These are phyloP conservation scores for Phaeosphaeriaceae sp. DNA, from an alignment of 2,329 filamentous ascomycete genomes.

Conservation along the genomic window DNA sequence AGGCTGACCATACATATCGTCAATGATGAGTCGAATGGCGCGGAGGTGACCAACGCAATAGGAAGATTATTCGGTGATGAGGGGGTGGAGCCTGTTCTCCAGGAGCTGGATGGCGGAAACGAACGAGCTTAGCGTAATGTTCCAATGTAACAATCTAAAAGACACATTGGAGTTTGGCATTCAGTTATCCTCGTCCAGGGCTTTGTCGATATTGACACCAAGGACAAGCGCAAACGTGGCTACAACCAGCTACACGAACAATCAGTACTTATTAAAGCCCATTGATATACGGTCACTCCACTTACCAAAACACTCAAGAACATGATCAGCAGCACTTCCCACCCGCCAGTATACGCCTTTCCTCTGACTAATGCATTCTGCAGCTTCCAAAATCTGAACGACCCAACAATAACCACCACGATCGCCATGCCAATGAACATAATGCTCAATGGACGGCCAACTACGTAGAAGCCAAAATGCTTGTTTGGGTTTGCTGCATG, in stretches of 20 bases:
- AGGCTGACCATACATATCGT: background rate
- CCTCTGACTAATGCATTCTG: constrained; percentile 67
- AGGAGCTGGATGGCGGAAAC: background rate
- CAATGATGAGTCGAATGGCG: background rate
- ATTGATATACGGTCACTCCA: constrained; percentile 4
- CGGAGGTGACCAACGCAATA: background rate
- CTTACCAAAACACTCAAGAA: constrained; percentile 59
- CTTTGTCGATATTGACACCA: constrained; percentile 26
- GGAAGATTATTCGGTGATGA: background rate
- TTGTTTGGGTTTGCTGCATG: constrained; percentile 53
- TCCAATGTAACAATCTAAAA: background rate
- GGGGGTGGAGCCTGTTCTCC: background rate
- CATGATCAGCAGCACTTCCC: constrained; percentile 64
- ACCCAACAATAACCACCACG: constrained; percentile 61
- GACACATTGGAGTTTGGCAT: background rate
- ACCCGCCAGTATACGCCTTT: constrained; percentile 65
- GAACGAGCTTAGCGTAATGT: background rate
- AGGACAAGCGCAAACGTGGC: constrained; percentile 27
- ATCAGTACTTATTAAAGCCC: constrained; percentile 7
- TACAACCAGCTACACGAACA: constrained; percentile 14
- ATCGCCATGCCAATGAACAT: constrained; percentile 60
- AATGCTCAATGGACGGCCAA: constrained; percentile 67
- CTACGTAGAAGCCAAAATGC: constrained; percentile 65
- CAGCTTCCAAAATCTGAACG: constrained; percentile 67
- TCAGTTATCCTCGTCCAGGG: background rate